phyloP scores from a whole-genome alignment of 257 asterid species.

The Gentiana macrophylla region DNA sequence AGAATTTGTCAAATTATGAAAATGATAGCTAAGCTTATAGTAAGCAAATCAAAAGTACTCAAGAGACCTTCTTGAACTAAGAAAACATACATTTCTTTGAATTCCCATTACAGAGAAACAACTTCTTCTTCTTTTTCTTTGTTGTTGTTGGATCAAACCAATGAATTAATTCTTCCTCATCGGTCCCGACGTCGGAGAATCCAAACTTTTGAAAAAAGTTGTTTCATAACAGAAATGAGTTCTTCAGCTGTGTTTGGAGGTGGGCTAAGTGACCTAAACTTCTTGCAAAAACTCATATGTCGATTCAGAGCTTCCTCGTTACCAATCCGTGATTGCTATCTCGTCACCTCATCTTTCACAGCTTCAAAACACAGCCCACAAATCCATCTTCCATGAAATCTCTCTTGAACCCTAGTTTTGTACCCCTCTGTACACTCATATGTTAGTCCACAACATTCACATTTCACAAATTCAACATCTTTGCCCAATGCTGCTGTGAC shows the following conservation, averaged over 20 bases:
- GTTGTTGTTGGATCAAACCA: slow-evolving; percentile 21
- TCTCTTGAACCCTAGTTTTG: slow-evolving; percentile 34
- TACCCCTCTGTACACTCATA: slow-evolving; percentile 74
- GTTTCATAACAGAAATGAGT: slow-evolving; percentile 54
- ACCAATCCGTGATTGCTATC: slow-evolving; percentile 36
- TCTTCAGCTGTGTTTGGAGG: slow-evolving; percentile 44
- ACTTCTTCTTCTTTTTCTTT: slow-evolving; percentile 6
- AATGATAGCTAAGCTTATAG: too few species aligned
- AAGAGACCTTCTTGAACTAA: too few species aligned
- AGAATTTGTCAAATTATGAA: too few species aligned
- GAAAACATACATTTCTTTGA: not conserved
- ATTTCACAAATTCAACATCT: slow-evolving; percentile 36
- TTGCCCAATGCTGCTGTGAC: slow-evolving; percentile 4
- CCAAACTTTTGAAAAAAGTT: slow-evolving; percentile 53
- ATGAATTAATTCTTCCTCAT: slow-evolving; percentile 22
- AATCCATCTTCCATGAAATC: slow-evolving; percentile 62
- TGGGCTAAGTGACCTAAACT: slow-evolving; percentile 44
- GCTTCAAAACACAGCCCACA: slow-evolving; percentile 89
- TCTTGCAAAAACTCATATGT: slow-evolving; percentile 63
- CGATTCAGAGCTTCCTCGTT: slow-evolving; percentile 53
- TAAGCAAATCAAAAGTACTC: too few species aligned
- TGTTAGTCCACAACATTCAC: slow-evolving; percentile 75
- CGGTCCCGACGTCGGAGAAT: slow-evolving; percentile 51
- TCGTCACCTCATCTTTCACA: slow-evolving; percentile 52
- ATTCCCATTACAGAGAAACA: slow-evolving; percentile 32